Evolutionary conservation across 306 rosid genomes (phyloP).

Genomic region (Quercus wislizeni): DNA sequence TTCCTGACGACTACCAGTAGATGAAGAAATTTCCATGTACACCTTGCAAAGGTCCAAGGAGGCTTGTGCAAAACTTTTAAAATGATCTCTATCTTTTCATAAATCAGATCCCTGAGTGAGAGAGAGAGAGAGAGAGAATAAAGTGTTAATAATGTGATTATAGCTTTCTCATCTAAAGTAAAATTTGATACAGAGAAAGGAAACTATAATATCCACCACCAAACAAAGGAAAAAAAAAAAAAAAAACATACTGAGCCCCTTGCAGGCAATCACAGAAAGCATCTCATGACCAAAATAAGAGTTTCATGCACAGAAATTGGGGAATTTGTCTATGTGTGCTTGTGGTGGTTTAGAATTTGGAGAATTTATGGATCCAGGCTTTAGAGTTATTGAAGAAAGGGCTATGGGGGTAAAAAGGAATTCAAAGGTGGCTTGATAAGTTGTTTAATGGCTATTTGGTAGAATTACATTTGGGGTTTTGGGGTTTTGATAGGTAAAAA

Average conservation of each 20-base stretch:
- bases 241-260: background rate
- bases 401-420: too few species aligned
- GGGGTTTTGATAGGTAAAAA: too few species aligned
- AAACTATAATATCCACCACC: background rate
- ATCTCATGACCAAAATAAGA: too few species aligned
- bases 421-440: too few species aligned
- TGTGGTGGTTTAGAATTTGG: too few species aligned
- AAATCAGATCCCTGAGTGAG: constrained; percentile 64
- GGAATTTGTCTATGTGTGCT: too few species aligned
- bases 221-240: background rate
- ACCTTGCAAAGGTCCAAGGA: constrained; percentile 86
- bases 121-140: background rate
- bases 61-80: constrained; percentile 69
- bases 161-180: background rate
- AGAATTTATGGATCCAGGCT: too few species aligned
- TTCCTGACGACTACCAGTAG: constrained; percentile 59
- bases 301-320: too few species aligned
- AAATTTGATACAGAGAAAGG: background rate
- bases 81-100: constrained; percentile 71
- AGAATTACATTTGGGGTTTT: too few species aligned
- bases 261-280: too few species aligned
- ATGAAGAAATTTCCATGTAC: constrained; percentile 60
- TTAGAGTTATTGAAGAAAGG: too few species aligned
- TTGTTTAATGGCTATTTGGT: too few species aligned
- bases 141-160: background rate